These are phyloP conservation scores for Entophlyctis luteolus DNA, from an alignment of 192 early-diverging fungal species.

Conservation along the genomic window DNA sequence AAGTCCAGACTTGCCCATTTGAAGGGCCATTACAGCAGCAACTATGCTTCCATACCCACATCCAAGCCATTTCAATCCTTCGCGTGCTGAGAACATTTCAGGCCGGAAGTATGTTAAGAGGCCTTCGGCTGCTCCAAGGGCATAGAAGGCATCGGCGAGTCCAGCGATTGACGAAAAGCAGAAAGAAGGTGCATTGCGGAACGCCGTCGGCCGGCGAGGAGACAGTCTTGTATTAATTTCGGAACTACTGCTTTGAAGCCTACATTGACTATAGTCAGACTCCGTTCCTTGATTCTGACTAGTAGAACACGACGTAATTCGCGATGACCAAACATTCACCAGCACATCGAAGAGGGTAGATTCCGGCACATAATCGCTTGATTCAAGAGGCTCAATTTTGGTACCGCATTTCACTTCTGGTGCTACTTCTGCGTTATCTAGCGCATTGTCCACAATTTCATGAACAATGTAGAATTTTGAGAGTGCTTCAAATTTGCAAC, in stretches of 20 bases:
- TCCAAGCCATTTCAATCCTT: conserved; percentile 18
- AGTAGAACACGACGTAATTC: too few species aligned
- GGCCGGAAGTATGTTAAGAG: conserved; percentile 7
- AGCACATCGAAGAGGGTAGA: too few species aligned
- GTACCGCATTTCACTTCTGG: not conserved
- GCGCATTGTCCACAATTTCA: not conserved
- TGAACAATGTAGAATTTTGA: not conserved
- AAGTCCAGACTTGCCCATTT: conserved; percentile 1
- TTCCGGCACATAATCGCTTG: too few species aligned
- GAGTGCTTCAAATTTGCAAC: not conserved
- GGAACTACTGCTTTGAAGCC: too few species aligned
- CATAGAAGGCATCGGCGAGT: conserved; percentile 17
- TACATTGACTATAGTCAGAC: too few species aligned
- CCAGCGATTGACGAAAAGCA: conserved; percentile 13
- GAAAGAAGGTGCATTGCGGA: conserved; percentile 8
- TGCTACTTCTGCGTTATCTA: not conserved
- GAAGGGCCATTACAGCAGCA: conserved; percentile 29
- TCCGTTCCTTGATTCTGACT: too few species aligned
- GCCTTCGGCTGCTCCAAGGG: conserved; percentile 19
- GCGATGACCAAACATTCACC: too few species aligned
- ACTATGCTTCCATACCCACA: conserved; percentile 24
- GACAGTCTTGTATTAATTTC: too few species aligned
- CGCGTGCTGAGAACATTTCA: not conserved
- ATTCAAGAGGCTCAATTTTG: too few species aligned
- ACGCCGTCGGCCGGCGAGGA: too few species aligned